A percentile compares a stretch with the other conserved stretches of the same genome.
phyloP scores from a whole-genome alignment of 2,329 filamentous ascomycete species.

The Alternaria arbusti region DNA sequence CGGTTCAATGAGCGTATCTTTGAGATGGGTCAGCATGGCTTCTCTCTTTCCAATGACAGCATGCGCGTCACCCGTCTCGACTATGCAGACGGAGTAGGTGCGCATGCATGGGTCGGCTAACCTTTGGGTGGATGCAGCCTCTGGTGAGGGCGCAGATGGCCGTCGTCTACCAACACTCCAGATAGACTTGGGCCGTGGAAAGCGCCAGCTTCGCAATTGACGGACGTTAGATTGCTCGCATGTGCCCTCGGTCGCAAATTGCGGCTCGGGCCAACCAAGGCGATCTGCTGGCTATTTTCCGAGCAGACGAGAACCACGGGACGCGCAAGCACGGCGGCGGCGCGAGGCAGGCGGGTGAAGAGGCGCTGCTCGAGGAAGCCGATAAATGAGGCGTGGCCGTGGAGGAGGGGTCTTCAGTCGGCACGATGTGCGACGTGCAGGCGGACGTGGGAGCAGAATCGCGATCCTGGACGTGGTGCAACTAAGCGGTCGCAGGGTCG shows the following conservation, averaged over 20 bases:
- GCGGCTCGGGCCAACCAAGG: conserved; percentile 21
- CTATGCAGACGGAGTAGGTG: neutral
- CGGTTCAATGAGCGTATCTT: conserved; percentile 6
- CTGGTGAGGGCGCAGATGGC: conserved; percentile 12
- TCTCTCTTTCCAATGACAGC: neutral
- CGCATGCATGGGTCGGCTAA: conserved; percentile 11
- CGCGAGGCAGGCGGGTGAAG: conserved; percentile 2
- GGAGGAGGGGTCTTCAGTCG: conserved; percentile 8
- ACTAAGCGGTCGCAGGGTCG: conserved; percentile 4
- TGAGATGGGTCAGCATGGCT: conserved; percentile 16
- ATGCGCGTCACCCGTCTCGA: neutral
- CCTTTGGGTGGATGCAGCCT: conserved; percentile 27
- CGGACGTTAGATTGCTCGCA: conserved; percentile 9
- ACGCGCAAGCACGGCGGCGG: neutral
- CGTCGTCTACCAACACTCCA: conserved; percentile 17
- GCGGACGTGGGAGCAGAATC: neutral
- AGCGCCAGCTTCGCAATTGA: conserved; percentile 27
- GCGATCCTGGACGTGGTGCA: conserved; percentile 6
- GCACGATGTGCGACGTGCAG: neutral
- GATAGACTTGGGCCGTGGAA: conserved; percentile 8
- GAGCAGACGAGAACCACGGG: conserved; percentile 7
- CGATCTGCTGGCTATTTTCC: conserved; percentile 18
- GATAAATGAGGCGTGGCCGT: neutral
- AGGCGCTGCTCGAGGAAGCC: conserved; percentile 1
- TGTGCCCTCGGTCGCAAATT: conserved; percentile 15